Evolutionary conservation across 106 monocot species (phyloP).

Genomic region (Phalaenopsis equestris): DNA sequence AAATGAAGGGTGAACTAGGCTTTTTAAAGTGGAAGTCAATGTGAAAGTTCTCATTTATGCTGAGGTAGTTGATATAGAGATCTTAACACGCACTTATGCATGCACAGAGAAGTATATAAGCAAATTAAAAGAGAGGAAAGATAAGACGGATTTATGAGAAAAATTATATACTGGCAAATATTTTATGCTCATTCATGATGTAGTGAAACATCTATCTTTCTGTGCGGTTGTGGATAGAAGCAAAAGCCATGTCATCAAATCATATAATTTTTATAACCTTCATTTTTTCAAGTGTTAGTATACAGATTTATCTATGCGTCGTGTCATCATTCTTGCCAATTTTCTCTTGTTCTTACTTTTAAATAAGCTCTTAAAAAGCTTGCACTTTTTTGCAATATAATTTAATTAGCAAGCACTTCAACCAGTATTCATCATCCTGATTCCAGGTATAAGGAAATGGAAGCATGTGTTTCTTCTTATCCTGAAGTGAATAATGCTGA

Average conservation of each 20-base stretch:
- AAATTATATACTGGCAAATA: no score
- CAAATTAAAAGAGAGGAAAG: no score
- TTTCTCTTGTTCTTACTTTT: background rate
- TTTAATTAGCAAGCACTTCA: background rate
- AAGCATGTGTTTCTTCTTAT: slow-evolving; percentile 27
- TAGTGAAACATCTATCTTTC: background rate
- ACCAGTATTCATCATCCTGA: background rate
- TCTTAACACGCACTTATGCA: no score
- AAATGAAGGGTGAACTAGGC: no score
- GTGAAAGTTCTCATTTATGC: no score
- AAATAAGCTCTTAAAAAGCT: background rate
- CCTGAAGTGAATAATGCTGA: slow-evolving; percentile 22
- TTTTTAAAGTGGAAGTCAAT: no score
- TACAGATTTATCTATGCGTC: background rate
- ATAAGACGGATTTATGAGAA: no score
- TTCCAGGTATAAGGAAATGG: slow-evolving; percentile 24
- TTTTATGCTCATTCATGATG: background rate
- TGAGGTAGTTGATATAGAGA: no score
- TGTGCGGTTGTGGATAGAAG: background rate
- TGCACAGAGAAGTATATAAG: no score
- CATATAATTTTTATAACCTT: background rate
- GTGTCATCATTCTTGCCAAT: background rate
- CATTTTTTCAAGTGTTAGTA: background rate
- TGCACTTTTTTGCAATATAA: background rate
- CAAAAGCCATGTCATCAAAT: background rate